These are phyloP conservation scores for Histomonas meleagridis DNA, from an alignment of 208 protist species.

Conservation along the genomic window DNA sequence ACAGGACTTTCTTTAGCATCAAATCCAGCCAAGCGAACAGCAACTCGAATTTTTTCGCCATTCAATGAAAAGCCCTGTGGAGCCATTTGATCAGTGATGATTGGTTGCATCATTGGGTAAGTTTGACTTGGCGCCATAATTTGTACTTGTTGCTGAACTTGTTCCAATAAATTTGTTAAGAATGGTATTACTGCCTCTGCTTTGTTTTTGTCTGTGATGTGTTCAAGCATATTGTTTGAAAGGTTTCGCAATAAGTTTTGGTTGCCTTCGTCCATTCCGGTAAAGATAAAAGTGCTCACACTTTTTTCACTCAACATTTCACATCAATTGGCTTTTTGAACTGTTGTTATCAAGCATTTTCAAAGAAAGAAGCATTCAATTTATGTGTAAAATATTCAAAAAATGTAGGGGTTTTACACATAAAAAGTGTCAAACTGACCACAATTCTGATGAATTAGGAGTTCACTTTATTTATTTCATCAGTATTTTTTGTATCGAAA, in stretches of 20 bases:
- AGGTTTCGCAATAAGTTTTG: neutral
- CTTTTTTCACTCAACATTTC: too few relatives aligned
- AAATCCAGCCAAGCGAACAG: neutral
- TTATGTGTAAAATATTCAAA: too few relatives aligned
- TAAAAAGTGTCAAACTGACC: too few relatives aligned
- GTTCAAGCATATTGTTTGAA: neutral
- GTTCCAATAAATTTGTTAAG: neutral
- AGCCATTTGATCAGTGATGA: neutral
- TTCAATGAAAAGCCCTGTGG: neutral
- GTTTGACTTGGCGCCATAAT: neutral
- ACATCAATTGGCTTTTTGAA: too few relatives aligned
- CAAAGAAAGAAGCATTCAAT: too few relatives aligned
- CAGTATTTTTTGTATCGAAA: too few relatives aligned
- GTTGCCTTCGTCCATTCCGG: neutral
- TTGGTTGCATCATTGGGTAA: neutral
- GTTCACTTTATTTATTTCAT: too few relatives aligned
- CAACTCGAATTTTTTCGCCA: neutral
- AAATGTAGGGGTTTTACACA: too few relatives aligned
- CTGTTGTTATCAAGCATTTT: too few relatives aligned
- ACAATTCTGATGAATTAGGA: too few relatives aligned
- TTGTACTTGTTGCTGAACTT: neutral
- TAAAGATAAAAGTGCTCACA: too few relatives aligned
- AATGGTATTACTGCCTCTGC: neutral
- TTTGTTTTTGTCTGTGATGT: neutral
- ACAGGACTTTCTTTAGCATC: neutral